A percentile compares a stretch with the other conserved stretches of the same genome.
phyloP scores from a whole-genome alignment of 2,329 filamentous ascomycete species.

The Fonsecaea pedrosoi region DNA sequence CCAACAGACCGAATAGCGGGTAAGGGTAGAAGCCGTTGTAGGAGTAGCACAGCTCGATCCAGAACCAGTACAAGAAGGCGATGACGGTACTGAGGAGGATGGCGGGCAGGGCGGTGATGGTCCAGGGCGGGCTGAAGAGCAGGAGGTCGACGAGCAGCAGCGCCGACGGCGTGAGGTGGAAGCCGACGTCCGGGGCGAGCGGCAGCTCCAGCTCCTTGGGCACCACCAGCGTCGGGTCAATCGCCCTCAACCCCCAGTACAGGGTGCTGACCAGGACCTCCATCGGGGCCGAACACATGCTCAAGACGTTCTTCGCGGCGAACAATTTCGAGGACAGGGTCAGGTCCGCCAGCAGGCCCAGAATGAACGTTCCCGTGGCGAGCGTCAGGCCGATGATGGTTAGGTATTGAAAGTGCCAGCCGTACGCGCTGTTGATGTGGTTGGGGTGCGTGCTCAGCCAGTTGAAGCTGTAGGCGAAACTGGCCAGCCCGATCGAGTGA shows the following conservation, averaged over 20 bases:
- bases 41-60: conserved; percentile 66
- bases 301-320: conserved; percentile 63
- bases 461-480: conserved; percentile 54
- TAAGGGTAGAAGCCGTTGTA: conserved; percentile 75
- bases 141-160: conserved; percentile 63
- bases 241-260: conserved; percentile 65
- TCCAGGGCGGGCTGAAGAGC: conserved; percentile 67
- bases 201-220: conserved; percentile 37
- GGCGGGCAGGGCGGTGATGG: conserved; percentile 60
- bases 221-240: conserved; percentile 45
- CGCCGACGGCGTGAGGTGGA: conserved; percentile 61
- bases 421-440: conserved; percentile 63
- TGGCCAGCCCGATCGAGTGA: conserved; percentile 50
- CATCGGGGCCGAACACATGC: conserved; percentile 64
- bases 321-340: conserved; percentile 61
- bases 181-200: conserved; percentile 49
- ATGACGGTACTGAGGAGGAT: conserved; percentile 58
- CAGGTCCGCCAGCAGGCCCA: conserved; percentile 63
- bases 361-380: conserved; percentile 61
- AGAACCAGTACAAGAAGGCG: conserved; percentile 68
- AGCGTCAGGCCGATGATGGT: conserved; percentile 67
- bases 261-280: conserved; percentile 66
- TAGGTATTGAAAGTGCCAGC: conserved; percentile 70
- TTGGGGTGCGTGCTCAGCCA: conserved; percentile 54
- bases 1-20: conserved; percentile 76